Evolutionary conservation across 306 rosid genomes (phyloP), one percentile per base, ranked within the genome.

Genomic region (Prinsepia uniflora): DNA sequence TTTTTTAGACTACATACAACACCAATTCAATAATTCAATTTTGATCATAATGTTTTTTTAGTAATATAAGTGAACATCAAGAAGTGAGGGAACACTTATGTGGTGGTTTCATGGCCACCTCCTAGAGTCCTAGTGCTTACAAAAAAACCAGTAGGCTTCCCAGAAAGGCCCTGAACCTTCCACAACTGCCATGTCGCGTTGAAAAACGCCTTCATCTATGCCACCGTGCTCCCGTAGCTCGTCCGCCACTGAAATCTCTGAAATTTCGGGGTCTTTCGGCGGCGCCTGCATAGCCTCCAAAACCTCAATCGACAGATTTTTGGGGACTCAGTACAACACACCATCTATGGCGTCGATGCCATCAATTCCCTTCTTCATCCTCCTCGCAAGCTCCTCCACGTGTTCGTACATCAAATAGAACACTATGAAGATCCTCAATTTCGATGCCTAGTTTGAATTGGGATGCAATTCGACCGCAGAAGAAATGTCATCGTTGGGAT

Each of bases 51-150:
- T 18, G 15, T 40, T 8, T 53, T 13, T 60, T 48, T 11, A 30
- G 13, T 3, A 59, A 30, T 5, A 48, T 5, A 36, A 49, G 2
- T 43, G 14, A 9, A 68, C 42, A 57, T 5, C 18, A 22, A 17
- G 17, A 62, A 45, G 0, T 1, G 3, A 17, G 6, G 64, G 43
- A 34, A 59, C 54, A 6, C 92, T 86, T 79, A 94, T 97, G 96
- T 92, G 10, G 97, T 91, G 18, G 97, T 94, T 81, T 94, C 99
- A 89, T 94, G 99, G 76, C 99, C 99, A 43, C 99, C 99, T 4
- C 99, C 97, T 79, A 89, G 99, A 24, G 99, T 94, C 2, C 99
- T 96, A 5, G 99, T 89, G 46, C 99, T 91, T 4, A 94, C 92
- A 74, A 94, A 94, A 72, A 94, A 83, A 8, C 99, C 99, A 0